Percentiles rank a stretch among this genome's conserved stretches.
Evolutionary conservation across 176 grass and related monocot genomes (phyloP).

Genomic region (Oryza longistaminata): DNA sequence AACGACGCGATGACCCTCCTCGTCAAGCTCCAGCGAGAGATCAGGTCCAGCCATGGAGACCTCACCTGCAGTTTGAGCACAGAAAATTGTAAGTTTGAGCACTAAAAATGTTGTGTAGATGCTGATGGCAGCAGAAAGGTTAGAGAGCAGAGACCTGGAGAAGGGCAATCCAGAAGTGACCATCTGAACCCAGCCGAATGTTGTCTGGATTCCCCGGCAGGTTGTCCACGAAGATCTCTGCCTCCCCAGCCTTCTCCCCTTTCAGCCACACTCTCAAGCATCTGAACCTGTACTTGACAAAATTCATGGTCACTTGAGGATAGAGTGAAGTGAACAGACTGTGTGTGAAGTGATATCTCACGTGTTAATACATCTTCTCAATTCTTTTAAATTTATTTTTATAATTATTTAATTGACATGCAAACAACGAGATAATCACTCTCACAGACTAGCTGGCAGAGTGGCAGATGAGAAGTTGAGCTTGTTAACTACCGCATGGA

Average conservation of each 20-base stretch:
- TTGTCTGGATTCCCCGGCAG: constrained; percentile 77
- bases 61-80: constrained; percentile 22
- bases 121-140: background rate
- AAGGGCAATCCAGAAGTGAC: constrained; percentile 81
- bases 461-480: too few species aligned
- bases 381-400: too few species aligned
- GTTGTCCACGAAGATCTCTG: constrained; percentile 64
- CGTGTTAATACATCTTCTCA: too few species aligned
- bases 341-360: too few species aligned
- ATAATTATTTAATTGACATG: too few species aligned
- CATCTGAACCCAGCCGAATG: constrained; percentile 65
- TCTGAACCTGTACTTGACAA: constrained; percentile 42
- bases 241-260: constrained; percentile 46
- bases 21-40: constrained; percentile 30
- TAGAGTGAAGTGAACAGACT: too few species aligned
- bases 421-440: too few species aligned
- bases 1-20: constrained; percentile 56
- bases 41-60: constrained; percentile 40
- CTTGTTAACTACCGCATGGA: background rate
- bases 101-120: background rate
- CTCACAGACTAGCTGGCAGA: too few species aligned
- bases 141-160: constrained; percentile 32
- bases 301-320: background rate
- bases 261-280: constrained; percentile 74
- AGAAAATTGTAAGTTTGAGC: background rate